These are phyloP conservation scores for Cucurbita pepo DNA, from an alignment of 306 rosid genomes.

Conservation along the genomic window DNA sequence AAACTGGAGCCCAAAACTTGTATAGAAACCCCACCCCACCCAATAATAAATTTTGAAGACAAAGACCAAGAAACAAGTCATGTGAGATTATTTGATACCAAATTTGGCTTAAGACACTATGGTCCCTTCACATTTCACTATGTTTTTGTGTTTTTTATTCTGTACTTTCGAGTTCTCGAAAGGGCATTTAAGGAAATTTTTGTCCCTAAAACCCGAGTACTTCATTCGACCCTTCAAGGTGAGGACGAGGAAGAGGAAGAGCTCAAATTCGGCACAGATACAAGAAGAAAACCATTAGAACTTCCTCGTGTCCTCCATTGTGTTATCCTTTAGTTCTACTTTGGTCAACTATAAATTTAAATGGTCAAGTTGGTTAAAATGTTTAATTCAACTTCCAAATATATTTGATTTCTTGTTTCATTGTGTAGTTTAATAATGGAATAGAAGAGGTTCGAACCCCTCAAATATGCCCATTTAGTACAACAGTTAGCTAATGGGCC, in stretches of 20 bases:
- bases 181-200: not conserved
- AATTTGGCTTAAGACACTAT: not conserved
- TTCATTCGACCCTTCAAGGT: not conserved
- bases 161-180: not conserved
- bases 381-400: too few relatives aligned
- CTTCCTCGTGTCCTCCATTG: too few relatives aligned
- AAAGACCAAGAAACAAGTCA: not conserved
- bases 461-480: too few relatives aligned
- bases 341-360: too few relatives aligned
- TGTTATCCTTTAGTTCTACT: too few relatives aligned
- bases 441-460: too few relatives aligned
- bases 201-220: not conserved
- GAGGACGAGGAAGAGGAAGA: not conserved
- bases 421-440: too few relatives aligned
- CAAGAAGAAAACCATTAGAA: too few relatives aligned
- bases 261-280: not conserved
- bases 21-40: not conserved
- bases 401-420: too few relatives aligned
- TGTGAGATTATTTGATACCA: not conserved
- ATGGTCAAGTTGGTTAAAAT: too few relatives aligned
- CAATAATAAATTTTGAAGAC: not conserved
- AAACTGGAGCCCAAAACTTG: not conserved
- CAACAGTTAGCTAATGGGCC: too few relatives aligned
- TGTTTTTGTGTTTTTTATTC: not conserved
- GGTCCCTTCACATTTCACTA: not conserved